These are phyloP conservation scores for Parietaria judaica DNA, from an alignment of 306 rosid species.

Conservation along the genomic window DNA sequence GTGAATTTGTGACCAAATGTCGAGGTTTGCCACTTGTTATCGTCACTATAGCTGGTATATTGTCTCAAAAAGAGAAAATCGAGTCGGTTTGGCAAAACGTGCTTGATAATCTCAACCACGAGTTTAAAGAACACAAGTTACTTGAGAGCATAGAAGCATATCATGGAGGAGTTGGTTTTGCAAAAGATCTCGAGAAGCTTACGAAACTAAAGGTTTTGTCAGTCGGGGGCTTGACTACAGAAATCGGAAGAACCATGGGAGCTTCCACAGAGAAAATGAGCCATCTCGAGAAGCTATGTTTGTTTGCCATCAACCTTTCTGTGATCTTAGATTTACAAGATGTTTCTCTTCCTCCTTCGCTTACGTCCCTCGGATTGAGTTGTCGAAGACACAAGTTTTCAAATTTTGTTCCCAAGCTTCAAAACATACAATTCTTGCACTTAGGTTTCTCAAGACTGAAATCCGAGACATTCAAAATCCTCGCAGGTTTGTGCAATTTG, in stretches of 20 bases:
- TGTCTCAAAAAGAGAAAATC: not conserved
- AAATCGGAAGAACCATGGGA: conserved; percentile 8
- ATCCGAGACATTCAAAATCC: conserved; percentile 7
- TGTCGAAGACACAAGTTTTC: conserved; percentile 13
- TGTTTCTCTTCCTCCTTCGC: conserved; percentile 4
- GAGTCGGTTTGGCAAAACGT: conserved; percentile 15
- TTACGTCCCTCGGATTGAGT: not conserved
- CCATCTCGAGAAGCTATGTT: conserved; percentile 11
- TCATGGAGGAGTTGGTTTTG: conserved; percentile 4
- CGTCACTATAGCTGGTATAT: not conserved
- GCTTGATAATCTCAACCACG: not conserved
- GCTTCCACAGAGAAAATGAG: conserved; percentile 13
- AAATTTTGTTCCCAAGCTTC: conserved; percentile 16
- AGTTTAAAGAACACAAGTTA: too few species aligned
- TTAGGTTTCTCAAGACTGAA: conserved; percentile 12
- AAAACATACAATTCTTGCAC: conserved; percentile 8
- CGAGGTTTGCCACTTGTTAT: not conserved
- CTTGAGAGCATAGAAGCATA: too few species aligned
- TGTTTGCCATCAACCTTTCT: too few species aligned
- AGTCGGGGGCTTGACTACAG: not conserved
- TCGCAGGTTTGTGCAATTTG: conserved; percentile 18
- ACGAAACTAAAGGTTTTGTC: not conserved
- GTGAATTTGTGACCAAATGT: not conserved
- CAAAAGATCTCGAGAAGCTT: too few species aligned
- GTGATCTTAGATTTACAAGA: too few species aligned